Percentiles rank a stretch among this genome's conserved stretches.
Conservation (phyloP, 768 basidiomycete species). For the Royoungia palumana region DNA sequence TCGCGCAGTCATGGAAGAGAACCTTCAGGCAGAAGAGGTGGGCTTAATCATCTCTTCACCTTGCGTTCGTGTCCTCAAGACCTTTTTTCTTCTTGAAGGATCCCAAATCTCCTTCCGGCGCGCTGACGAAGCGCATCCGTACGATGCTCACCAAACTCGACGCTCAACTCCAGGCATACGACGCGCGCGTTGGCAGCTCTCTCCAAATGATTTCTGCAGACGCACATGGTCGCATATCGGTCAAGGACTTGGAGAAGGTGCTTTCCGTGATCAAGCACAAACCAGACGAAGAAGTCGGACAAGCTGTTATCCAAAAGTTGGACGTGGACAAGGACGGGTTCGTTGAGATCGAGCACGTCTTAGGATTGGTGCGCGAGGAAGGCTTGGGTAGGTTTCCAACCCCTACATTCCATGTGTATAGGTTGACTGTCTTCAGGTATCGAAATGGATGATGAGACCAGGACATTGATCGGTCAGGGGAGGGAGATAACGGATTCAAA, state of each 20-base stretch:
- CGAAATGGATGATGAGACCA: conserved; percentile 80
- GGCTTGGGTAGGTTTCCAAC: conserved; percentile 57
- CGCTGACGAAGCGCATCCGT: conserved; percentile 93
- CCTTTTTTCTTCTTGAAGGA: conserved; percentile 41
- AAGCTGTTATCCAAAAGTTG: conserved; percentile 85
- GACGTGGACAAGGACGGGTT: conserved; percentile 96
- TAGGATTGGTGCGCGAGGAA: conserved; percentile 84
- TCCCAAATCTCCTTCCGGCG: conserved; percentile 76
- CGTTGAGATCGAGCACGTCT: conserved; percentile 92
- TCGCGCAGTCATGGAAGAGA: conserved; percentile 89
- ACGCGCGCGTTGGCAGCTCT: conserved; percentile 78
- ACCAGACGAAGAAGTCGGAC: conserved; percentile 86
- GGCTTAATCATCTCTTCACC: conserved; percentile 1
- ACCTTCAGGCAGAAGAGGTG: conserved; percentile 84
- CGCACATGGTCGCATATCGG: conserved; percentile 83
- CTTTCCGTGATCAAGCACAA: conserved; percentile 90
- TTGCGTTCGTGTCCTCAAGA: conserved; percentile 1
- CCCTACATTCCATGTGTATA: not conserved
- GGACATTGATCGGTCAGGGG: conserved; percentile 79
- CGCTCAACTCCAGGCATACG: conserved; percentile 87
- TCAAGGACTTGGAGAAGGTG: conserved; percentile 86
- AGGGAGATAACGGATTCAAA: conserved; percentile 72
- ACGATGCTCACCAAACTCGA: conserved; percentile 96
- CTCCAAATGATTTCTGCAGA: conserved; percentile 85
- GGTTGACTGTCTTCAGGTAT: conserved; percentile 48